Base-by-base conservation (phyloP, 2,329 filamentous ascomycete genomes). In the Diaporthe amygdali region DNA sequence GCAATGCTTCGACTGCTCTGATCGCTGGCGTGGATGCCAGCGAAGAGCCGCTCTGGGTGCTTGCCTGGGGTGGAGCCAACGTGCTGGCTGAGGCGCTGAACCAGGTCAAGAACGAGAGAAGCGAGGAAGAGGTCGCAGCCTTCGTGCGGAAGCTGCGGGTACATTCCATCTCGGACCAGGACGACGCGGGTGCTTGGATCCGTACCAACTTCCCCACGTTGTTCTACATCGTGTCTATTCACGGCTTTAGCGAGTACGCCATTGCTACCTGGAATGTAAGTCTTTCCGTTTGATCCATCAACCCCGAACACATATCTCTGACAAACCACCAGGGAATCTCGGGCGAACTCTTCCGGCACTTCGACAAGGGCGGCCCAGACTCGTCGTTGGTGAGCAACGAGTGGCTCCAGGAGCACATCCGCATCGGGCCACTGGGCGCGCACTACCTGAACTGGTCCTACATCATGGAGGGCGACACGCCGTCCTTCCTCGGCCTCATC, bases 91-190 rank as follows among this genome's bases (percentile, higher is more conserved):
- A 86, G 70, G 84, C 82, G 1, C 78, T 88, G 17, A 76, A 81
- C 32, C 78, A 83, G 12, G 79, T 84, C 55, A 78, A 80, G 34
- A 71, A 76, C 20, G 76, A 77, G 2, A 77, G 77, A 66, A 72
- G 76, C 15, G 68, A 76, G 4, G 73, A 73, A 0, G 79, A 84
- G 3, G 75, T 79, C 1, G 76, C 77, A 0, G 70, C 66, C 0
- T 80, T 87, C n/a, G 75, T 79, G 2, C 74, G 75, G 2, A 83
- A 83, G 67, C 73, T 86, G 3, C 79, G 84, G 30, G 80, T 85
- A 10, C 85, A 86, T 74, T 79, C 86, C 34, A 86, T 88, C 66
- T 87, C 85, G n/a, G 86, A 88, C 71, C 86, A 88, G 73, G 86
- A 88, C 63, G 83, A 89, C 66, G 82, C 85, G 0, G 85, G 85